Conservation (phyloP, 805 yeast species). For the Vanderwaltozyma verrucispora region DNA sequence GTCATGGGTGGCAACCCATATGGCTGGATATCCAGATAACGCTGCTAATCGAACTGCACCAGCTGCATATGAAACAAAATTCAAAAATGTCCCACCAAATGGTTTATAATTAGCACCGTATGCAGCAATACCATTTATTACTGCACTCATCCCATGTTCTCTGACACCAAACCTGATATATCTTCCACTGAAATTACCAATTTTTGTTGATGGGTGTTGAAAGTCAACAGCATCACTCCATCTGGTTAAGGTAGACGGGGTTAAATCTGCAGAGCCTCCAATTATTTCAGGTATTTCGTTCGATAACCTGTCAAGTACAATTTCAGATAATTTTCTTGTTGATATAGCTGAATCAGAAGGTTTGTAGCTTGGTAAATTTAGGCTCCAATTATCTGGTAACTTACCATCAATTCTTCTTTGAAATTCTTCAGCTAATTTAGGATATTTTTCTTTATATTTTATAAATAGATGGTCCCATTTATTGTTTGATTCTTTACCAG, state of each 20-base stretch:
- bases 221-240: constrained; percentile 76
- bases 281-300: constrained; percentile 72
- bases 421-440: constrained; percentile 69
- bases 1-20: constrained; percentile 87
- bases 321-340: constrained; percentile 88
- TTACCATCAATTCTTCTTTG: constrained; percentile 66
- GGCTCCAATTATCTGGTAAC: constrained; percentile 77
- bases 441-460: constrained; percentile 57
- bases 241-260: constrained; percentile 94
- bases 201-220: constrained; percentile 73
- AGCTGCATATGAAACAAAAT: constrained; percentile 78
- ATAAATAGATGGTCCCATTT: constrained; percentile 65
- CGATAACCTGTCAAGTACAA: constrained; percentile 52
- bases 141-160: constrained; percentile 99
- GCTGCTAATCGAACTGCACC: constrained; percentile 85
- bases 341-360: constrained; percentile 78
- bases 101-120: constrained; percentile 77
- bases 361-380: constrained; percentile 67
- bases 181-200: constrained; percentile 85
- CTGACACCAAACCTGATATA: constrained; percentile 97
- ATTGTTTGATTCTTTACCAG: constrained; percentile 57
- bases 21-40: constrained; percentile 69
- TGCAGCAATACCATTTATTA: constrained; percentile 94
- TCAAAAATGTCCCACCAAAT: constrained; percentile 97
- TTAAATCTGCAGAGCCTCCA: constrained; percentile 98